A percentile compares a stretch with the other conserved stretches of the same genome.
Conservation (phyloP, 1,284 basidiomycete species). For the Cutaneotrichosporon arboriforme region DNA sequence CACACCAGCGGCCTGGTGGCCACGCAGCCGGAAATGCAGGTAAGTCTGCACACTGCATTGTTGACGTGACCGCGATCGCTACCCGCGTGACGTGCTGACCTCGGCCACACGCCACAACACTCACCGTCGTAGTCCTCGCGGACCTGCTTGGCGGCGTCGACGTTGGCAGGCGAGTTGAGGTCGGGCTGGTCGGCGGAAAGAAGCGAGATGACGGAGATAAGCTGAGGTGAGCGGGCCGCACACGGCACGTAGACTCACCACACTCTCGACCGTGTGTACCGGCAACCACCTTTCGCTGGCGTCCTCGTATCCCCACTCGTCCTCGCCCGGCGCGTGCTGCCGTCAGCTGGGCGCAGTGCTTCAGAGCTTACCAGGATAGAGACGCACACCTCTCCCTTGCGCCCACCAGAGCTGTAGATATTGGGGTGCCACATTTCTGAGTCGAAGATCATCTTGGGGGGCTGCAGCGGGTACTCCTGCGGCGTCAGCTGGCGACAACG, state of each 20-base stretch:
- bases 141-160: constrained; percentile 91
- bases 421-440: constrained; percentile 99
- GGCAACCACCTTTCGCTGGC: constrained; percentile 97
- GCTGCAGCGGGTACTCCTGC: constrained; percentile 80
- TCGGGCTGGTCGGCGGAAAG: constrained; percentile 89
- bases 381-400: constrained; percentile 88
- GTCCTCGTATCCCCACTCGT: constrained; percentile 97
- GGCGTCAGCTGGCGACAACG: neutral
- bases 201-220: constrained; percentile 92
- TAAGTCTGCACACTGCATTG: no score
- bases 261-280: constrained; percentile 93
- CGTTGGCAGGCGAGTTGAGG: constrained; percentile 91
- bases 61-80: no score
- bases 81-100: no score
- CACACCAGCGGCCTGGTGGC: no score
- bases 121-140: constrained; percentile 64
- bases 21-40: no score
- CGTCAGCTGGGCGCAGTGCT: constrained; percentile 7
- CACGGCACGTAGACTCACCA: constrained; percentile 58
- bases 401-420: constrained; percentile 84
- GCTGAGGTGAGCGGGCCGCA: constrained; percentile 59
- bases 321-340: constrained; percentile 87
- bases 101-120: no score
- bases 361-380: constrained; percentile 74
- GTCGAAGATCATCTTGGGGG: constrained; percentile 92